Evolutionary conservation across 306 rosid genomes (phyloP).

Genomic region (Begonia masoniana): DNA sequence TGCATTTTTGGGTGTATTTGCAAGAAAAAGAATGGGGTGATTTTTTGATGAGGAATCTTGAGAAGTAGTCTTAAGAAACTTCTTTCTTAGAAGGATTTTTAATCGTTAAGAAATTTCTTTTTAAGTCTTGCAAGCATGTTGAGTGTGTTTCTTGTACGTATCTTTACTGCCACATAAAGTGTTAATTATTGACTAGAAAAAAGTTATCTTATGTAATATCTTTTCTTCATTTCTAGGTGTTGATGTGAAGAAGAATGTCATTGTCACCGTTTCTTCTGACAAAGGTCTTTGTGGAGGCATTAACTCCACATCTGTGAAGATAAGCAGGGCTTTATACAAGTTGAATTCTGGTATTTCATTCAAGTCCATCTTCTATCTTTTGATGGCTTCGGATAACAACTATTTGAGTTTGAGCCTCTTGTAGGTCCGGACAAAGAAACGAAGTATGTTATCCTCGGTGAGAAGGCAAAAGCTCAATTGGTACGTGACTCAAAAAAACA

Average conservation of each 20-base stretch:
- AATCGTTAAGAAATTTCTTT: too few species aligned
- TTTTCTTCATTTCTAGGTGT: constrained; percentile 35
- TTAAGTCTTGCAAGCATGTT: too few species aligned
- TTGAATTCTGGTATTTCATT: constrained; percentile 58
- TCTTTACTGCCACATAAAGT: neutral
- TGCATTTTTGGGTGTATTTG: too few species aligned
- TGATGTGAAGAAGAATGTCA: constrained; percentile 65
- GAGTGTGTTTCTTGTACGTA: too few species aligned
- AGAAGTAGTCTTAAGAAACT: too few species aligned
- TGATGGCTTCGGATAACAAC: constrained; percentile 1
- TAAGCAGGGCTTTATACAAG: constrained; percentile 60
- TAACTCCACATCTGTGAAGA: constrained; percentile 91
- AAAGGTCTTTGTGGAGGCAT: constrained; percentile 99
- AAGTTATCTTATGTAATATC: constrained; percentile 10
- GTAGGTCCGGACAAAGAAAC: constrained; percentile 75
- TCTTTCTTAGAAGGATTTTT: too few species aligned
- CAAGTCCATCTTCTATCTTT: constrained; percentile 6
- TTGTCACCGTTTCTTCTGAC: constrained; percentile 84
- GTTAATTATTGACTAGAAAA: neutral
- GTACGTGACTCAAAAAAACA: constrained; percentile 77
- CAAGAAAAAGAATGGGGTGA: too few species aligned
- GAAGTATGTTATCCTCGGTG: constrained; percentile 82
- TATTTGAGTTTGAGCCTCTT: neutral
- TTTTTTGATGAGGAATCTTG: too few species aligned
- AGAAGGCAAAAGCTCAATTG: constrained; percentile 88